These are phyloP conservation scores for Rhamnella rubrinervis DNA, from an alignment of 331 rosid genomes.

Conservation along the genomic window DNA sequence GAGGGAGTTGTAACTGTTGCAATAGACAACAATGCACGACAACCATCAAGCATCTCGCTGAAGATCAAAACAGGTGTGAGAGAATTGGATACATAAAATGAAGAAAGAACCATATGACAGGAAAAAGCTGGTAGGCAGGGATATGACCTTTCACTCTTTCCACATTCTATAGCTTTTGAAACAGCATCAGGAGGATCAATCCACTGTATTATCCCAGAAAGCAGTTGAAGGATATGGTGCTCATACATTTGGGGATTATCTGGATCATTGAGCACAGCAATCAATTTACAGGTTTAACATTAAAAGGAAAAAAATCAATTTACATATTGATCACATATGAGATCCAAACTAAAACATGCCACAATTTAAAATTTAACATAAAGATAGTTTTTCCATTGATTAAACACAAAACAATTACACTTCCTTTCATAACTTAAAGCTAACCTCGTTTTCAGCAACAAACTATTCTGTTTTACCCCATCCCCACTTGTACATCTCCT, in stretches of 20 bases:
- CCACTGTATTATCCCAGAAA: conserved; percentile 85
- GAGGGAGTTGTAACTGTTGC: conserved; percentile 73
- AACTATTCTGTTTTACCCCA: not conserved
- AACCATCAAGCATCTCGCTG: conserved; percentile 97
- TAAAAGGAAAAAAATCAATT: no score
- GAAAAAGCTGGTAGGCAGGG: conserved; percentile 5
- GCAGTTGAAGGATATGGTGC: conserved; percentile 74
- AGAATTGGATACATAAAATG: conserved; percentile 12
- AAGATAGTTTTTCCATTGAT: not conserved
- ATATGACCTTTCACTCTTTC: conserved; percentile 83
- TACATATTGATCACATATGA: no score
- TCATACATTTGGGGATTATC: conserved; percentile 77
- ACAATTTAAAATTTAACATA: not conserved
- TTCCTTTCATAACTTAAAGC: not conserved
- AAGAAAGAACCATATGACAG: not conserved
- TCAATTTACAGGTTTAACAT: conserved; percentile 2
- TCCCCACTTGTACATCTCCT: not conserved
- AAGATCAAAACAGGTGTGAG: conserved; percentile 32
- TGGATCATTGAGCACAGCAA: conserved; percentile 32
- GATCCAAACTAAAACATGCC: not conserved
- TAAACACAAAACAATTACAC: not conserved
- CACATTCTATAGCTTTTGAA: conserved; percentile 70
- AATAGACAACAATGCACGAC: conserved; percentile 84
- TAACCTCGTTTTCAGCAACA: not conserved
- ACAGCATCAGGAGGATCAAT: conserved; percentile 88